Conservation (phyloP, 2,329 filamentous ascomycete species). For the Cladosporium phlei region DNA sequence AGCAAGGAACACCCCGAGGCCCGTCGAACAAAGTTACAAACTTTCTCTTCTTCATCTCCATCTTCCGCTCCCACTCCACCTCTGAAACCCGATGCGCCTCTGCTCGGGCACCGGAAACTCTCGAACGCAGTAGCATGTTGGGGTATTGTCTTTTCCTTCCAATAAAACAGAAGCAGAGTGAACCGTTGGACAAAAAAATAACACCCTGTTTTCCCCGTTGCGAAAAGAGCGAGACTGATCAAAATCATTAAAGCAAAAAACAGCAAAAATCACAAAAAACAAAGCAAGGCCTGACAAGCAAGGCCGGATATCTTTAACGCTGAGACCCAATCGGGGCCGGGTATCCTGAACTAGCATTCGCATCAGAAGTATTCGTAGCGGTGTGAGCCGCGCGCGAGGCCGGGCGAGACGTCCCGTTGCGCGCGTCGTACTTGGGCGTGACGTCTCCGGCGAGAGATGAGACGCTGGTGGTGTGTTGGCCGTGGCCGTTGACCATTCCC, state of each 20-base stretch:
- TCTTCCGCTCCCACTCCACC: neutral
- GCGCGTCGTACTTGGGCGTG: conserved; percentile 32
- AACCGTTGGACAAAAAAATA: conserved; percentile 9
- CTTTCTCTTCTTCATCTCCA: neutral
- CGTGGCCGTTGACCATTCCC: conserved; percentile 28
- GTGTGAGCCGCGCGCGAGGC: conserved; percentile 8
- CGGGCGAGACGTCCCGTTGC: conserved; percentile 10
- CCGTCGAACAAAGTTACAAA: neutral
- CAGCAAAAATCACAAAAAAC: conserved; percentile 14
- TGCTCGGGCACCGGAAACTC: too few relatives aligned
- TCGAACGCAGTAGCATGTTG: conserved; percentile 8
- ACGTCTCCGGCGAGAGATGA: conserved; percentile 28
- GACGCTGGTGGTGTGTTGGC: conserved; percentile 14
- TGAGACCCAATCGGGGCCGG: conserved; percentile 37
- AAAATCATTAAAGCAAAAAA: conserved; percentile 15
- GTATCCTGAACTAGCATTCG: conserved; percentile 35
- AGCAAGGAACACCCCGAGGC: too few relatives aligned
- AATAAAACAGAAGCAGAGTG: conserved; percentile 9
- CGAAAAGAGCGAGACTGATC: neutral
- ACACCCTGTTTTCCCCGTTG: conserved; percentile 10
- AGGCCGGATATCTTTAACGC: conserved; percentile 26
- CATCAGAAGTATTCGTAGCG: conserved; percentile 19
- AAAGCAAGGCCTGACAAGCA: conserved; percentile 13
- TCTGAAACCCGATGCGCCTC: too few relatives aligned
- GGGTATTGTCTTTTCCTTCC: conserved; percentile 9